A percentile compares a stretch with the other conserved stretches of the same genome.
These are phyloP conservation scores for Paradendryphiella salina DNA, from an alignment of 2,329 filamentous ascomycete genomes.

Conservation along the genomic window DNA sequence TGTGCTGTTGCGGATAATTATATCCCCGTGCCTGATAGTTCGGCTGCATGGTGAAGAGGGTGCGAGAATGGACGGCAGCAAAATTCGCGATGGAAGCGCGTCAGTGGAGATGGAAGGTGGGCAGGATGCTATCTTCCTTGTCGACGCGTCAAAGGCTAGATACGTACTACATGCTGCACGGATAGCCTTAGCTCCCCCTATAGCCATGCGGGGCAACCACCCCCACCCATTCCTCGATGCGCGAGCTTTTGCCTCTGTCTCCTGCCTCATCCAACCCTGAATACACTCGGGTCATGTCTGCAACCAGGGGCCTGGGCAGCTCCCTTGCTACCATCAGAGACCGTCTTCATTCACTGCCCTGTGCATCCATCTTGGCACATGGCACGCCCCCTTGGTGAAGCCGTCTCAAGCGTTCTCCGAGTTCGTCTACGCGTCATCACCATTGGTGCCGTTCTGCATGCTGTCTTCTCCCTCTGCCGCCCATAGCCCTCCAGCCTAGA, in stretches of 20 bases:
- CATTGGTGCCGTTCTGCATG: slow-evolving; percentile 3
- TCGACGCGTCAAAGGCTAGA: slow-evolving; percentile 31
- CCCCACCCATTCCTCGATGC: slow-evolving; percentile 20
- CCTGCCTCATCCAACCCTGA: slow-evolving; percentile 4
- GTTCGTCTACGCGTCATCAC: slow-evolving; percentile 20
- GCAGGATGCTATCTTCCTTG: slow-evolving; percentile 29
- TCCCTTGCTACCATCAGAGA: neutral
- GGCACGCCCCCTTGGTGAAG: slow-evolving; percentile 13
- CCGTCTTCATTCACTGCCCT: slow-evolving; percentile 16
- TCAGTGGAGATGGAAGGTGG: slow-evolving; percentile 22
- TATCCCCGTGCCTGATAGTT: slow-evolving; percentile 50
- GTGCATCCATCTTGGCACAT: slow-evolving; percentile 15
- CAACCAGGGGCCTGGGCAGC: slow-evolving; percentile 2
- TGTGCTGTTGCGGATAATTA: slow-evolving; percentile 47
- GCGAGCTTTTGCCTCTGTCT: slow-evolving; percentile 1
- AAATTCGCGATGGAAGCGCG: slow-evolving; percentile 33
- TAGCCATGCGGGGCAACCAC: slow-evolving; percentile 28
- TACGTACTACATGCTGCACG: slow-evolving; percentile 20
- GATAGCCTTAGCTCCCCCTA: slow-evolving; percentile 33
- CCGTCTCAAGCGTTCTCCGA: slow-evolving; percentile 4
- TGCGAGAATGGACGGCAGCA: slow-evolving; percentile 31
- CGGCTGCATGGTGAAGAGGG: slow-evolving; percentile 47
- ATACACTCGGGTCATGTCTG: neutral
- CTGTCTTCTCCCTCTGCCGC: slow-evolving; percentile 34
- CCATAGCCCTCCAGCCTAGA: neutral